Evolutionary conservation across 2,329 filamentous ascomycete species (phyloP), one percentile per base, ranked within the genome.

Genomic region (Colletotrichum caudatum): DNA sequence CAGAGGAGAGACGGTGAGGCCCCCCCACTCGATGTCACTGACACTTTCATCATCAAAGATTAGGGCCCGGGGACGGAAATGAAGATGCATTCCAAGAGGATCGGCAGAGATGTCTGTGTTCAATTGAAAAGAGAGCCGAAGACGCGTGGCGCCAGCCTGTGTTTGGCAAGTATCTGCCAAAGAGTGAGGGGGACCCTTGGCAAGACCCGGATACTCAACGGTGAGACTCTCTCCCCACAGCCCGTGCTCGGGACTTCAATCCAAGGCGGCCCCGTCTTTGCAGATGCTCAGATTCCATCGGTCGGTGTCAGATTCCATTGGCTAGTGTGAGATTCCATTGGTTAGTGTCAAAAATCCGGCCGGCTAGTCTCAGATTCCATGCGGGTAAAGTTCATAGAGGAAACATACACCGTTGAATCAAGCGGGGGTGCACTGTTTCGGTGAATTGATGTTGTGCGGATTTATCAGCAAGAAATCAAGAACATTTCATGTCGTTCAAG

Each of bases 141-240:
- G 62, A 64, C 39, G 12, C 11, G 23, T 35, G 50, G 26, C n/a
- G 1, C 1, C 1, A 37, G 16, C 16, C 14, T 37, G 37, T 57
- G 26, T 29, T 29, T 3, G 3, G 26, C 26, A 29, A 29, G 26
- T 29, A 70, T 66, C 63, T 50, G 56, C 67, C 51, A 18, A 12
- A 7, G 41, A 46, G 66, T 70, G 48, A 66, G 48, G 63, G 39
- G 9, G 5, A 48, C 61, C 54, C 54, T 33, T 46, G 67, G 41
- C 54, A 33, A 35, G 2, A 18, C 44, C 63, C 56, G 56, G 44
- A 12, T 6, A 46, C 39, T 65, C 54, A 56, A 33, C 60, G 54
- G 63, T 39, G n/a, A 37, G 44, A 37, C 54, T 51, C 20, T 54
- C 64, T 51, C 68, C 68, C 68, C 68, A 44, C 58, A 37, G 50